Percentiles rank a stretch among this genome's conserved stretches.
Evolutionary conservation across 805 yeast genomes (phyloP).

Genomic region (Candida dajiaensis): DNA sequence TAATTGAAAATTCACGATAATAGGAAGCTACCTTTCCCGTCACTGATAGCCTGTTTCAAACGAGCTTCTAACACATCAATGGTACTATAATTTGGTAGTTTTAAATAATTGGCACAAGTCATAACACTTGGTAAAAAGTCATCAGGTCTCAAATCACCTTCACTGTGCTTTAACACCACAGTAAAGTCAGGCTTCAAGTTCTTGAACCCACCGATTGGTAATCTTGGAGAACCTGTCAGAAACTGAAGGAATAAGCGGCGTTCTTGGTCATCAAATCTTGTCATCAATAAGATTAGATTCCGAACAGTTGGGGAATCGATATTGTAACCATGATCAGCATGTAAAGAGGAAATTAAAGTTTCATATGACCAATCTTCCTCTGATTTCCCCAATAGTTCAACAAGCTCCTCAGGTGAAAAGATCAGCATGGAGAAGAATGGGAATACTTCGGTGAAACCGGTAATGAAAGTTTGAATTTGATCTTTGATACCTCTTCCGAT

Average conservation of each 20-base stretch:
- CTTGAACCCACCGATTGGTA: constrained; percentile 93
- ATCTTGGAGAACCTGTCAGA: constrained; percentile 85
- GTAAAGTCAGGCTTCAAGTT: constrained; percentile 77
- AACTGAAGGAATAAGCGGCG: constrained; percentile 77
- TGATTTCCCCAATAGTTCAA: constrained; percentile 64
- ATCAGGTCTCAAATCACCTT: constrained; percentile 60
- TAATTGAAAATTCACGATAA: constrained; percentile 40
- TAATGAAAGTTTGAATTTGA: constrained; percentile 64
- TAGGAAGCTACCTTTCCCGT: constrained; percentile 85
- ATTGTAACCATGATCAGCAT: constrained; percentile 88
- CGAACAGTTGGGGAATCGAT: constrained; percentile 61
- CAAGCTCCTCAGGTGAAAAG: constrained; percentile 71
- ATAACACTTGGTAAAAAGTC: constrained; percentile 91
- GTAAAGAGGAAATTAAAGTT: constrained; percentile 53
- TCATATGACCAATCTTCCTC: constrained; percentile 82
- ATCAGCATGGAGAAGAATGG: constrained; percentile 68
- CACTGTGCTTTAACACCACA: constrained; percentile 80
- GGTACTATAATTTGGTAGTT: constrained; percentile 75
- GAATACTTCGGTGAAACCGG: constrained; percentile 79
- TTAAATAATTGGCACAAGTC: constrained; percentile 96
- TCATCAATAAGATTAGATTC: constrained; percentile 56
- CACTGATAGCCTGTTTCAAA: constrained; percentile 66
- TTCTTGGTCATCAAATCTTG: constrained; percentile 45
- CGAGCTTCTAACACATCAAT: constrained; percentile 53
- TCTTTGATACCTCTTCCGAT: constrained; percentile 55